Evolutionary conservation across 495 filamentous ascomycete genomes (phyloP), one percentile per base, ranked within the genome.

Genomic region (Aspergillus sclerotioniger): DNA sequence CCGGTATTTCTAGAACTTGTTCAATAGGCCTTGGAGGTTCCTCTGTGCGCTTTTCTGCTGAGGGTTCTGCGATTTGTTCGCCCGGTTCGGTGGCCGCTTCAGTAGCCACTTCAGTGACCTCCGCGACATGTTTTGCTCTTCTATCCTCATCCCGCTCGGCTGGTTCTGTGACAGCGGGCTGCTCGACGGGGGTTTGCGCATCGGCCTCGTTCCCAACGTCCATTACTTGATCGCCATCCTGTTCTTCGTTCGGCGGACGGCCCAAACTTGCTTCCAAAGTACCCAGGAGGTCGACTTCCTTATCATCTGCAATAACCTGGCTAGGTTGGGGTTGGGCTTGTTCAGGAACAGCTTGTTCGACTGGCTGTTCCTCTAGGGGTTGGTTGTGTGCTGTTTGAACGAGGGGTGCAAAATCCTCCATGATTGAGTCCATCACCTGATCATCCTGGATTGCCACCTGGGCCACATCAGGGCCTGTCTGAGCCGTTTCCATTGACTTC

Each of bases 251-350:
- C 6, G 41, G 39, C 15, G 46, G 17, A 28, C 53, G 49, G 8
- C 49, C 57, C 43, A 70, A 52, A 37, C 65, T 67, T 25, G 60
- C 64, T 53, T 70, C 67, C 25, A 70, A 43, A 29, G 50, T 60
- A 48, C 58, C 62, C 3, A 70, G 39, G 5, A 70, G 41, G 53
- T 65, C 59, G 20, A 56, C 32, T 2, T 63, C 61, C 8, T 51
- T 53, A 19, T 31, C 44, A 16, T 60, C 57, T 8, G 5, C 54
- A 8, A 13, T 19, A 15, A 25, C 39, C 20, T 48, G 46, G 17
- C 12, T 46, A 28, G 53, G 31, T 16, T 54, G 57, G 21, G 53
- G 1, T 17, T 29, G 16, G n/a, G 19, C 6, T 51, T 49, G 46
- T 41, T 58, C 31, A 21, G 54, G 20, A 37, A 45, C 16, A 39